Conservation (phyloP, 768 basidiomycete genomes). For the Trametes villosa region DNA sequence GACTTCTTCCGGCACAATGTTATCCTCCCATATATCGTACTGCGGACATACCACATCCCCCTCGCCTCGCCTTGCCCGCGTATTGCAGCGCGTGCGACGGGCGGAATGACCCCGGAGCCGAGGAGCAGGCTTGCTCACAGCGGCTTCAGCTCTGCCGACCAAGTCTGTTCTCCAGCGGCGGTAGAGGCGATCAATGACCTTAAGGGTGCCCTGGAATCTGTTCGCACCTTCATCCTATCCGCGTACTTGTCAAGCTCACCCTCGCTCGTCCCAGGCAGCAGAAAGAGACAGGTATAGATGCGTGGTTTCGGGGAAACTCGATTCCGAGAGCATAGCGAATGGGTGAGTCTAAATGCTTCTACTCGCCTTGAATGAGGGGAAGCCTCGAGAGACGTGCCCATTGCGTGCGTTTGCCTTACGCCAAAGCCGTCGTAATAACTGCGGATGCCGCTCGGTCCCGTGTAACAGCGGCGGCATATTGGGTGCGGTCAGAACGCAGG, state of each 20-base stretch:
- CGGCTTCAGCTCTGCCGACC: conserved; percentile 9
- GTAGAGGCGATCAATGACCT: conserved; percentile 12
- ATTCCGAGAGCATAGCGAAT: conserved; percentile 14
- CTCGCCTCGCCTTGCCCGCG: background rate
- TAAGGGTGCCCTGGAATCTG: conserved; percentile 10
- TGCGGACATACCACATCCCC: background rate
- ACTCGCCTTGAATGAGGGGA: no score
- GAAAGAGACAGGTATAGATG: conserved; percentile 13
- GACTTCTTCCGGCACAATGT: conserved; percentile 22
- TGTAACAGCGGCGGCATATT: no score
- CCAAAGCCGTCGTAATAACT: no score
- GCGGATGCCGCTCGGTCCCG: no score
- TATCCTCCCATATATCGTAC: conserved; percentile 7
- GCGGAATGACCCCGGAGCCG: conserved; percentile 19
- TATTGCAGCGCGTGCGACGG: conserved; percentile 12
- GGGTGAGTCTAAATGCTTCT: conserved; percentile 16
- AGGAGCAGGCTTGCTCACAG: conserved; percentile 15
- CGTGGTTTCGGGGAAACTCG: conserved; percentile 16
- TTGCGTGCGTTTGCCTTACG: no score
- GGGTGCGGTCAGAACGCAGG: no score
- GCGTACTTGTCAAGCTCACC: background rate
- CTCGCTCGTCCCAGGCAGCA: background rate
- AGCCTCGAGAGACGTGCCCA: no score
- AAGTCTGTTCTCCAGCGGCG: conserved; percentile 8
- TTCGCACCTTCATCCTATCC: background rate